These are phyloP conservation scores for Calycina herbarum DNA, from an alignment of 2,329 filamentous ascomycete genomes.

Conservation along the genomic window DNA sequence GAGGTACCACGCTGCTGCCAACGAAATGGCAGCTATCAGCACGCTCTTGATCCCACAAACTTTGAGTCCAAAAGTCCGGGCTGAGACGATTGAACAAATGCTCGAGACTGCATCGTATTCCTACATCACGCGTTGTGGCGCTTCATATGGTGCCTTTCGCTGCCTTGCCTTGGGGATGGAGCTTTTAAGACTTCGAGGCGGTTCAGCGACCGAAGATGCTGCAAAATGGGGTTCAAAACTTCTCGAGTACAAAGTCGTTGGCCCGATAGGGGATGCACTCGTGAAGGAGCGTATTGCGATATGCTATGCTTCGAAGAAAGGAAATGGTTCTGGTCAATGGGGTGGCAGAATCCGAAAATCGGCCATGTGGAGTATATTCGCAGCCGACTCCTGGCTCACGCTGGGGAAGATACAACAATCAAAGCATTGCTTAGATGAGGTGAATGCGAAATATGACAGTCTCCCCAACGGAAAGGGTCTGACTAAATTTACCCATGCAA, in stretches of 20 bases:
- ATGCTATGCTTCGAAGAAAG: conserved; percentile 75
- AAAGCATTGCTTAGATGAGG: conserved; percentile 73
- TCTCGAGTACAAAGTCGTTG: conserved; percentile 75
- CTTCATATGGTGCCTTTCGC: conserved; percentile 77
- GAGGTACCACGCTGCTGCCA: conserved; percentile 89
- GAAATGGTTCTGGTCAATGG: conserved; percentile 64
- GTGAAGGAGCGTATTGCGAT: conserved; percentile 83
- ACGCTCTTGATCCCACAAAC: conserved; percentile 74
- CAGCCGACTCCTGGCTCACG: conserved; percentile 79
- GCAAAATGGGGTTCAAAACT: conserved; percentile 80
- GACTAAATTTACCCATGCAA: conserved; percentile 51
- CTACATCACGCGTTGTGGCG: conserved; percentile 80
- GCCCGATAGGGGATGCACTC: conserved; percentile 74
- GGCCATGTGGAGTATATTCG: conserved; percentile 83
- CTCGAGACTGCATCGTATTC: conserved; percentile 90
- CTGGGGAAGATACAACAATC: conserved; percentile 77
- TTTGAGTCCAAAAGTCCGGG: conserved; percentile 71
- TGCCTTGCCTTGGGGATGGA: conserved; percentile 77
- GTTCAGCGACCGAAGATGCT: conserved; percentile 79
- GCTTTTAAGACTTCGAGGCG: conserved; percentile 77
- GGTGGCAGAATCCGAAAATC: conserved; percentile 79
- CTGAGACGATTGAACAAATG: conserved; percentile 82
- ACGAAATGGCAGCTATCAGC: conserved; percentile 91
- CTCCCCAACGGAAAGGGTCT: conserved; percentile 53
- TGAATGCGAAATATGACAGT: conserved; percentile 54